Evolutionary conservation across 2,329 filamentous ascomycete genomes (phyloP).

Genomic region (Juglanconis juglandina): DNA sequence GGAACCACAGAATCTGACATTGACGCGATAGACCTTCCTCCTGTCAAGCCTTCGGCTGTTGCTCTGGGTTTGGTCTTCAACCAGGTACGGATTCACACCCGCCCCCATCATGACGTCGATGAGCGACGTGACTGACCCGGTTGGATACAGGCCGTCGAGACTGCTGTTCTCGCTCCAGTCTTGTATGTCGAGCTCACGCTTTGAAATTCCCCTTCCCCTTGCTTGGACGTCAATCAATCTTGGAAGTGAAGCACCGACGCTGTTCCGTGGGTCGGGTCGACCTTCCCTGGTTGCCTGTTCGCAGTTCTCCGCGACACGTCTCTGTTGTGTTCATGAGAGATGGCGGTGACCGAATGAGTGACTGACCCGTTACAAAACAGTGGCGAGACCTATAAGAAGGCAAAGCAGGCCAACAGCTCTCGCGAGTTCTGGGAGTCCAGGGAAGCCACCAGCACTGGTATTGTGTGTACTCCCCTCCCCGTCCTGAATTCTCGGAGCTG

Average conservation of each 20-base stretch:
- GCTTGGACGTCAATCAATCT: too few relatives aligned
- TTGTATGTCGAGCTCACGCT: background rate
- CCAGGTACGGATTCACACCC: constrained; percentile 51
- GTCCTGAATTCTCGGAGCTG: background rate
- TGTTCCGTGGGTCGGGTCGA: too few relatives aligned
- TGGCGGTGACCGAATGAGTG: too few relatives aligned
- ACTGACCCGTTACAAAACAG: background rate
- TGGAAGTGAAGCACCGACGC: too few relatives aligned
- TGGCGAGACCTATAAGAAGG: constrained; percentile 89
- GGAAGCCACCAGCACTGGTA: constrained; percentile 82
- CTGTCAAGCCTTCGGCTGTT: constrained; percentile 97
- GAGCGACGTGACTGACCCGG: background rate
- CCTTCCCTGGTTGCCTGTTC: too few relatives aligned
- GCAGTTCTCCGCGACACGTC: too few relatives aligned
- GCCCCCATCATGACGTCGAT: too few relatives aligned
- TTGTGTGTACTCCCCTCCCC: constrained; percentile 58
- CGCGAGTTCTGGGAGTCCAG: constrained; percentile 94
- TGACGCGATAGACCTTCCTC: constrained; percentile 47
- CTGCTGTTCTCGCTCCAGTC: constrained; percentile 19
- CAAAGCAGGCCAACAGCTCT: constrained; percentile 87
- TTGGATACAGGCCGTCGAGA: constrained; percentile 7
- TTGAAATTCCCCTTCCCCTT: background rate
- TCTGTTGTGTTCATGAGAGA: too few relatives aligned
- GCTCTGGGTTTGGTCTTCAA: constrained; percentile 95
- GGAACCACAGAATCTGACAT: background rate